Conservation (phyloP, 257 asterid genomes). For the Prunella vulgaris region DNA sequence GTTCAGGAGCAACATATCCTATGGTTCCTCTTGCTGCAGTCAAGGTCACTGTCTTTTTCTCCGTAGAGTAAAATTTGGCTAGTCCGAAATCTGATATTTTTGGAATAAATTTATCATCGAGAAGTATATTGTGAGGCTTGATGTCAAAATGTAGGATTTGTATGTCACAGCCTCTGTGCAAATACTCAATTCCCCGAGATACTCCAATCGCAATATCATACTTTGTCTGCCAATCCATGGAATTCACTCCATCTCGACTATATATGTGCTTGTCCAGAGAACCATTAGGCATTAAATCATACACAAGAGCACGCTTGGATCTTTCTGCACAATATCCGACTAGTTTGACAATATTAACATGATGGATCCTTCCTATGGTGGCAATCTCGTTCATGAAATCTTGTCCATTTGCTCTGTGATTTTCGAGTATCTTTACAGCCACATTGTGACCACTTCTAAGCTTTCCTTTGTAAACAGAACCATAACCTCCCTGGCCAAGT, state of each 20-base stretch:
- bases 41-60: constrained; percentile 5
- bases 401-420: neutral
- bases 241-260: neutral
- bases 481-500: constrained; percentile 34
- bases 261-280: constrained; percentile 11
- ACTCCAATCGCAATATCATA: constrained; percentile 24
- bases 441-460: constrained; percentile 30
- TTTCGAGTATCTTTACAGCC: constrained; percentile 27
- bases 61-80: constrained; percentile 12
- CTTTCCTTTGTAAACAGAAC: constrained; percentile 33
- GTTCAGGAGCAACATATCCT: constrained; percentile 31
- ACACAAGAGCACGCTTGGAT: constrained; percentile 7
- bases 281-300: constrained; percentile 13
- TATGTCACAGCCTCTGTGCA: constrained; percentile 22
- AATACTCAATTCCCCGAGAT: constrained; percentile 28
- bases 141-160: constrained; percentile 28
- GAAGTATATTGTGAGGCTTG: constrained; percentile 35
- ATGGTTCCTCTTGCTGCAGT: constrained; percentile 32
- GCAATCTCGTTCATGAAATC: constrained; percentile 40
- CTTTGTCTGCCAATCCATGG: neutral
- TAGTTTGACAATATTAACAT: neutral
- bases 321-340: constrained; percentile 15
- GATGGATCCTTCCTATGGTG: constrained; percentile 23
- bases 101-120: constrained; percentile 16
- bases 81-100: constrained; percentile 26